Base-by-base conservation (phyloP, 2,329 filamentous ascomycete genomes). In the Penicillium sp. region DNA sequence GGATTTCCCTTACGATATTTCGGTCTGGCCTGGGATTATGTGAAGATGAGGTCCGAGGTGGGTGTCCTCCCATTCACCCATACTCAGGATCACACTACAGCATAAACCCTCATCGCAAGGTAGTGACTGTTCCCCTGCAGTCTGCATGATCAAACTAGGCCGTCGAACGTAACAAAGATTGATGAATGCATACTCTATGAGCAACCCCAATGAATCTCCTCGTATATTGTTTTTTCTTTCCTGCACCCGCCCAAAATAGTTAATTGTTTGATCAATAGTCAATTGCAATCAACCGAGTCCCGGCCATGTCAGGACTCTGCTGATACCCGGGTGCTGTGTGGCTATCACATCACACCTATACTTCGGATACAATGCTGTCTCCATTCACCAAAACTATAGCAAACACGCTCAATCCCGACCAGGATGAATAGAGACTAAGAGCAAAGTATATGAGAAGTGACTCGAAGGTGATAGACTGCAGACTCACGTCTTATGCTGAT, bases 341-440 rank as follows among this genome's bases (percentile, higher is more conserved):
- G 43, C 43, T 25, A 58, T 60, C 58, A 58, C 57, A 60, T 48
- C 45, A 40, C 51, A 46, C 48, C 26, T 6, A 42, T 6, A 49
- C 2, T 25, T 40, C 45, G 25, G 37, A 19, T 8, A 8, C 38
- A 43, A 30, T 45, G 37, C 52, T 45, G 28, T 46, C 16, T 38
- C 59, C 45, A 38, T 37, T 40, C 33, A 56, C 33, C 16, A 16
- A 49, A 16, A 10, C 13, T 11, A 26, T 58, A 48, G 38, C 37
- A 55, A 55, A 22, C 52, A 46, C 4, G 42, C 54, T 45, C 43
- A 30, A 35, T 40, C 52, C 19, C 7, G 11, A 54, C 48, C 25
- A 5, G 14, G 4, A 14, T 7, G 5, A 4, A 30, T 30, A 4
- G 1, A 43, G 13, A 2, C 14, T 14, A 4, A 26, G 4, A 14